These are phyloP conservation scores for Pterocarpus santalinus DNA, from an alignment of 306 rosid species.

Conservation along the genomic window DNA sequence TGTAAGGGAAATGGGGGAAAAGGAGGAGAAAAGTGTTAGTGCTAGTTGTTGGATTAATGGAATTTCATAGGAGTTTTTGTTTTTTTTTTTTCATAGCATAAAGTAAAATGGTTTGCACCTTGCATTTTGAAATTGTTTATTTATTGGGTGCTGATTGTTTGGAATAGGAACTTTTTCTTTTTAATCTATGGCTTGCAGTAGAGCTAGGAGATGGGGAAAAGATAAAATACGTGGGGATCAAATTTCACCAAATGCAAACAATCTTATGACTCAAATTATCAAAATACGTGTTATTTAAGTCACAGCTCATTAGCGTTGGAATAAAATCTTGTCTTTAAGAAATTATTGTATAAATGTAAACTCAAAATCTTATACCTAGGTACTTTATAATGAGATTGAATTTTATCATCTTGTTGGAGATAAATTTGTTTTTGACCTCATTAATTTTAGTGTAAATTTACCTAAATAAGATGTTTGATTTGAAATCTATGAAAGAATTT, in stretches of 20 bases:
- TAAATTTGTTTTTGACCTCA: not conserved
- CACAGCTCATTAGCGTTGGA: not conserved
- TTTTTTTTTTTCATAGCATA: not conserved
- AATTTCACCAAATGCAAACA: too few relatives aligned
- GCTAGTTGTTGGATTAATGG: slow-evolving; percentile 17
- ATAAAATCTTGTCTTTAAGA: not conserved
- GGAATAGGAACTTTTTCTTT: too few relatives aligned
- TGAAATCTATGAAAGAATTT: not conserved
- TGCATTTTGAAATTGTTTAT: not conserved
- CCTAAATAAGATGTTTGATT: not conserved
- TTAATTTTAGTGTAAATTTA: not conserved
- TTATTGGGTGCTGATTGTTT: too few relatives aligned
- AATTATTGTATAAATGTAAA: not conserved
- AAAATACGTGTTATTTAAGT: too few relatives aligned
- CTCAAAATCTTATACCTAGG: not conserved
- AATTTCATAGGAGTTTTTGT: not conserved
- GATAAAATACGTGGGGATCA: too few relatives aligned
- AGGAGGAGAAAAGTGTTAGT: not conserved
- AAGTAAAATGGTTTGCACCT: slow-evolving; percentile 16
- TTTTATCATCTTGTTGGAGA: not conserved
- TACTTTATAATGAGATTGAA: not conserved
- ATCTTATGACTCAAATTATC: too few relatives aligned
- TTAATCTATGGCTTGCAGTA: too few relatives aligned
- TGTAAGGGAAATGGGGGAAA: not conserved
- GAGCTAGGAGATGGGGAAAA: too few relatives aligned